Base-by-base conservation (phyloP, 768 basidiomycete genomes). In the Termitomyces bulborhizus region DNA sequence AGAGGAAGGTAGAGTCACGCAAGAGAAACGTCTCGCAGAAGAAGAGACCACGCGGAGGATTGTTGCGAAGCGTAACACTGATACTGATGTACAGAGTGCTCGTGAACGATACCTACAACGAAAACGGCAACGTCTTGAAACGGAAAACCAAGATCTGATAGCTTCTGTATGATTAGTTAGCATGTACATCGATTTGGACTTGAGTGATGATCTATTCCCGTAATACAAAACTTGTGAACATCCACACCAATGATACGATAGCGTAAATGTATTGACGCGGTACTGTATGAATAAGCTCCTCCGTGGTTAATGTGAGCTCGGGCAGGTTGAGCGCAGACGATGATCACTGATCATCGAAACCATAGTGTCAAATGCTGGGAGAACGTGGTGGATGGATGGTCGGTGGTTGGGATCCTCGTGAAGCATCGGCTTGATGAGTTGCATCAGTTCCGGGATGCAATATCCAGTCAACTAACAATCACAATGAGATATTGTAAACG, bases 111-210 rank as follows among this genome's bases (percentile, higher is more conserved):
- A 88, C 64, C 65, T 88, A 46, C 83, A 85, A 65, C 75, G 94
- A 63, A 97, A 97, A 73, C 82, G 87, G 48, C 81, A 80, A 66
- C 88, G 80, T 63, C 56, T 92, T 65, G 90, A 92, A 60, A 31
- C 18, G 7, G 68, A 70, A 45, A 62, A 51, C 36, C 63, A 61
- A 43, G 57, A 60, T 40, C 53, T 53, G 57, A 51, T 58, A 65
- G 57, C 64, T 55, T 47, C 57, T 34, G 50, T 55, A 26, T 37
- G 34, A 44, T 37, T 37, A 37, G 36, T 37, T 43, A 47, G 26
- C 54, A 50, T 41, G 32, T 52, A 43, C 32, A 32, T 42, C 3
- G n/a, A 41, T 21, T 26, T 32, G 29, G 31, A 51, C 37, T 29
- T 46, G 29, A 36, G n/a, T 54, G 53, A 36, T 29, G 21, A 51